Evolutionary conservation across 2,329 filamentous ascomycete species (phyloP).

Genomic region (Herpotrichia juniperi): DNA sequence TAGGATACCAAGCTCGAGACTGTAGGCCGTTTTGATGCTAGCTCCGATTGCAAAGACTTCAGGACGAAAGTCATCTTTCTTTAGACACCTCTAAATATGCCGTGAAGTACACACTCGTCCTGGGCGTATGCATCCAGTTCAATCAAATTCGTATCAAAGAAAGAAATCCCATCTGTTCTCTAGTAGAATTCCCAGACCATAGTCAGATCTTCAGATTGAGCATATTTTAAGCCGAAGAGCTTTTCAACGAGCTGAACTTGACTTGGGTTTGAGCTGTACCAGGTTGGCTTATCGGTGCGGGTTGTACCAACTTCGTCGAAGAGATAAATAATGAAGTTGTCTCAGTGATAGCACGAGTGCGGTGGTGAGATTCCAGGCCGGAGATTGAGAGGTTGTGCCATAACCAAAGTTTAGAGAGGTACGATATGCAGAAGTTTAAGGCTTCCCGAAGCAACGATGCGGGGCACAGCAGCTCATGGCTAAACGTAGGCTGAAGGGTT

Average conservation of each 20-base stretch:
- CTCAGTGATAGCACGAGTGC: neutral
- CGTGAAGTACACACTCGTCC: neutral
- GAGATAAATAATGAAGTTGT: neutral
- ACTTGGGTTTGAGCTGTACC: neutral
- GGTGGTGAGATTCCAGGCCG: neutral
- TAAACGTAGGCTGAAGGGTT: no score
- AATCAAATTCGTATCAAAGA: neutral
- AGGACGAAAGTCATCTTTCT: neutral
- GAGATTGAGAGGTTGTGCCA: neutral
- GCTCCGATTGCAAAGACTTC: neutral
- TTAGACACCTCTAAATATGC: neutral
- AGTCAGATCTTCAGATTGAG: neutral
- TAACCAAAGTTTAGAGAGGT: no score
- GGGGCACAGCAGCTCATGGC: no score
- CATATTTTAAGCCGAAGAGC: neutral
- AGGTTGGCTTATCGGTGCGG: neutral
- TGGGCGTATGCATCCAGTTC: neutral
- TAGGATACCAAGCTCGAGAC: neutral
- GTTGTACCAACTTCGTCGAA: neutral
- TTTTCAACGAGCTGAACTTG: neutral
- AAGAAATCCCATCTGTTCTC: neutral
- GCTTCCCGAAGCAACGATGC: no score
- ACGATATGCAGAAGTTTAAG: no score
- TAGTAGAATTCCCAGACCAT: neutral
- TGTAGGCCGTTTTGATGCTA: neutral